A percentile compares a stretch with the other conserved stretches of the same genome.
These are phyloP conservation scores for Phytophthora pluvialis DNA, from an alignment of 352 stramenopile genomes.

Conservation along the genomic window DNA sequence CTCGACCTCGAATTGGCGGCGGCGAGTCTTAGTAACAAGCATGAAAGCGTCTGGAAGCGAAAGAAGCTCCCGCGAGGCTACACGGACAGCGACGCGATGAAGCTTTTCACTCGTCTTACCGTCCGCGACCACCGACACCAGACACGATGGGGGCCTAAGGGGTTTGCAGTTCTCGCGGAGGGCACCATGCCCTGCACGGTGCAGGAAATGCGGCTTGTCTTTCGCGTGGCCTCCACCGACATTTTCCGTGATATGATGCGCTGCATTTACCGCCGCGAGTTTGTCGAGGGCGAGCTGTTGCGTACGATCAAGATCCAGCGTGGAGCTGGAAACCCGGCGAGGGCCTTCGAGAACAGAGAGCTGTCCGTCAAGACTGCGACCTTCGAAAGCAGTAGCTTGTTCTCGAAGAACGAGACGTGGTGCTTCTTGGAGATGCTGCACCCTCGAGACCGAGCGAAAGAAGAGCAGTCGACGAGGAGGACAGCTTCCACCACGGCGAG, in stretches of 20 bases:
- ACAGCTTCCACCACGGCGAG: conserved; percentile 32
- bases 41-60: conserved; percentile 41
- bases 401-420: conserved; percentile 49
- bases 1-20: conserved; percentile 44
- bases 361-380: conserved; percentile 44
- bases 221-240: conserved; percentile 33
- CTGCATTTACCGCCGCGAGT: conserved; percentile 40
- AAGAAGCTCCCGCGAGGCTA: conserved; percentile 31
- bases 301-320: conserved; percentile 37
- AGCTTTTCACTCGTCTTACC: conserved; percentile 35
- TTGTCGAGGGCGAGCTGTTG: conserved; percentile 45
- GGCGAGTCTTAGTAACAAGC: conserved; percentile 22
- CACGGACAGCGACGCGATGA: conserved; percentile 30
- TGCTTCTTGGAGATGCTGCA: conserved; percentile 52
- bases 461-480: conserved; percentile 28
- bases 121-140: conserved; percentile 32
- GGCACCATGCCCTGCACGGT: conserved; percentile 40
- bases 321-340: conserved; percentile 13
- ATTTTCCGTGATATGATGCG: conserved; percentile 45
- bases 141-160: conserved; percentile 40
- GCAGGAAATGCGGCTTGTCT: conserved; percentile 49
- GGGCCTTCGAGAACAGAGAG: conserved; percentile 32
- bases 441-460: conserved; percentile 31
- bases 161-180: conserved; percentile 45
- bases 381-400: conserved; percentile 44